phyloP scores from a whole-genome alignment of 2,329 filamentous ascomycete genomes.

The Fusarium chlamydosporum region DNA sequence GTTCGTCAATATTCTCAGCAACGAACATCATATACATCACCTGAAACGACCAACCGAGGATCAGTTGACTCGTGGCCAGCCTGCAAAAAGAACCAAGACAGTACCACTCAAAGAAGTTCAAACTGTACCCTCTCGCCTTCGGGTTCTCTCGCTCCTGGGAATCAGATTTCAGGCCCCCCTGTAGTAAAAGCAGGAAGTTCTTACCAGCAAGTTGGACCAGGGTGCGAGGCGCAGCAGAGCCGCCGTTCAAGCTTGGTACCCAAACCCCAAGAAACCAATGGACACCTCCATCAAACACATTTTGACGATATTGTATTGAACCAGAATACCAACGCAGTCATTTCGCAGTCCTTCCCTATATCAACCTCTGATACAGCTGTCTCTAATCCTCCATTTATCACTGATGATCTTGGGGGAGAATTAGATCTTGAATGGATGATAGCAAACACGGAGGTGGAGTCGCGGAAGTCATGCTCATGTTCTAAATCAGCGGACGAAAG shows the following conservation, averaged over 20 bases:
- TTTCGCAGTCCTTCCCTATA: not conserved
- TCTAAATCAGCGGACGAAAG: not conserved
- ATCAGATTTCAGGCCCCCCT: not conserved
- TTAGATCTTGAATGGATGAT: slow-evolving; percentile 1
- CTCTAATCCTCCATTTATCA: not conserved
- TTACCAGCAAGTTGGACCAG: not conserved
- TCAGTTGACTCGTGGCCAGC: not conserved
- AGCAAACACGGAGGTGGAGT: not conserved
- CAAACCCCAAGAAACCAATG: not conserved
- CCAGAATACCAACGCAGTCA: not conserved
- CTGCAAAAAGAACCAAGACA: not conserved
- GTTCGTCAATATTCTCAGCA: not conserved
- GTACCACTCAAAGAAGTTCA: not conserved
- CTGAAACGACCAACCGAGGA: not conserved
- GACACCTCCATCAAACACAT: not conserved
- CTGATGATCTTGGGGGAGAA: not conserved
- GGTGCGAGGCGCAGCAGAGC: not conserved
- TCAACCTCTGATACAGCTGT: not conserved
- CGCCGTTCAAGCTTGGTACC: not conserved
- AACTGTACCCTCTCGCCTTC: not conserved
- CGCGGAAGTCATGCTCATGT: not conserved
- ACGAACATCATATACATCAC: not conserved
- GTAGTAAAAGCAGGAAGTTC: not conserved
- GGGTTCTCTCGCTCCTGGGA: too few species aligned
- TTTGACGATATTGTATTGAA: not conserved